Base-by-base conservation (phyloP, 2,329 filamentous ascomycete genomes). In the Penicillium olsonii region DNA sequence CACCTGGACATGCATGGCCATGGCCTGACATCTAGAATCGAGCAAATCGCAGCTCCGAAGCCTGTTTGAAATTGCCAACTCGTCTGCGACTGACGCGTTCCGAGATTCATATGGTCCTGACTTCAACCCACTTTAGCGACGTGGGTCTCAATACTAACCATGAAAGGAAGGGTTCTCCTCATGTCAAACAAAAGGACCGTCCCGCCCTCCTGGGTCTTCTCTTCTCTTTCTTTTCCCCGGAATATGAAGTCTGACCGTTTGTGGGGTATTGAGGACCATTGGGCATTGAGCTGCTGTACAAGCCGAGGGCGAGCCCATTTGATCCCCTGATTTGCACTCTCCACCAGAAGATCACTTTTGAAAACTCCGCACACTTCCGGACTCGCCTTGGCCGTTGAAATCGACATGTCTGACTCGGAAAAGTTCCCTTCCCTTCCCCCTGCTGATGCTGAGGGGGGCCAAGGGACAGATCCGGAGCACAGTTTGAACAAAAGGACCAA, bases 121-220 rank as follows among this genome's bases (percentile, higher is more conserved):
- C 54, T 50, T 54, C 53, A 56, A 49, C 45, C 42, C 40, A 46
- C 56, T 50, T 56, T 55, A 60, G 50, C 45, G 43, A 45, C 53
- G 57, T 57, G 55, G 57, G 55, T 57, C 33, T 35, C 33, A 17
- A 18, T 35, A 17, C n/a, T 35, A 35, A 35, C n/a, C 17, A 18
- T 35, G 33, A 35, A 35, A 18, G 27, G 14, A 24, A 35, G 22
- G 41, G n/a, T 48, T 46, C 39, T 48, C 35, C 37, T 38, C 39
- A 48, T 42, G 35, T 45, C 6, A 38, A 20, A 35, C 27, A 40
- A 35, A 41, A 33, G 18, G 19, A 47, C 18, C 41, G 38, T 29
- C 31, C 42, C 26, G 9, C 44, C 40, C 40, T 24, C 20, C 39
- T 35, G n/a, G 33, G 33, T 42, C 24, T 34, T 33, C 18, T 26